A percentile compares a stretch with the other conserved stretches of the same genome.
phyloP scores from a whole-genome alignment of 768 basidiomycete genomes.

The Cubamyces sp. region DNA sequence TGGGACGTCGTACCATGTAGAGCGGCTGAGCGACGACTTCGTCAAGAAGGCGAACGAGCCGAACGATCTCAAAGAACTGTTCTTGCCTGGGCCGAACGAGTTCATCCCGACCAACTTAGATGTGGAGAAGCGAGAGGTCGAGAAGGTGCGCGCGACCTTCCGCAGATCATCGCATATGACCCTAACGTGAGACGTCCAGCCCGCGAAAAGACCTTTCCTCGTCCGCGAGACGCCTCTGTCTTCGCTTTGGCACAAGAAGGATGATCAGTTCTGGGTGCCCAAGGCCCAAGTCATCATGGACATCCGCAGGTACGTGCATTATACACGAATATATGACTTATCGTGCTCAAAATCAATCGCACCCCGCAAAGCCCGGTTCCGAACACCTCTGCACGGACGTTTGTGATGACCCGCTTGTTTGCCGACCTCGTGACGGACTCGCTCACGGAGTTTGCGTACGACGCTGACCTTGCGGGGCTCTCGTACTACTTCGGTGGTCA shows the following conservation, averaged over 20 bases:
- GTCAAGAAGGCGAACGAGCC: slow-evolving; percentile 62
- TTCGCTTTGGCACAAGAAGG: slow-evolving; percentile 94
- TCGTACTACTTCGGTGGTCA: slow-evolving; percentile 68
- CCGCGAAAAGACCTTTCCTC: slow-evolving; percentile 72
- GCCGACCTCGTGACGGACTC: slow-evolving; percentile 86
- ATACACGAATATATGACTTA: background rate
- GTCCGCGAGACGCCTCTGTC: slow-evolving; percentile 73
- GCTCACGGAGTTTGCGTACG: slow-evolving; percentile 88
- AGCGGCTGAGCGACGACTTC: slow-evolving; percentile 67
- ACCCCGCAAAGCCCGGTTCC: slow-evolving; percentile 51
- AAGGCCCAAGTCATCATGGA: slow-evolving; percentile 80
- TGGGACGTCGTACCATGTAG: slow-evolving; percentile 84
- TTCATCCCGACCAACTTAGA: slow-evolving; percentile 90
- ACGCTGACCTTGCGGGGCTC: slow-evolving; percentile 90
- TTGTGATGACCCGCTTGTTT: slow-evolving; percentile 79
- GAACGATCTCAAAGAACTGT: slow-evolving; percentile 69
- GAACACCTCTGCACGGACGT: slow-evolving; percentile 64
- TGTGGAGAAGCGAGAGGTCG: slow-evolving; percentile 74
- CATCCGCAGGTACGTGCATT: slow-evolving; percentile 62
- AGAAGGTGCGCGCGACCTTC: slow-evolving; percentile 49
- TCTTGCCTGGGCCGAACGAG: slow-evolving; percentile 82
- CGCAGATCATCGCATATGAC: background rate
- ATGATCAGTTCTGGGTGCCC: slow-evolving; percentile 95
- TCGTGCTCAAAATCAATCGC: background rate
- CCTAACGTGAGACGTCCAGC: slow-evolving; percentile 46